These are phyloP conservation scores for Aspergillus panamensis DNA, from an alignment of 495 filamentous ascomycete species.

Conservation along the genomic window DNA sequence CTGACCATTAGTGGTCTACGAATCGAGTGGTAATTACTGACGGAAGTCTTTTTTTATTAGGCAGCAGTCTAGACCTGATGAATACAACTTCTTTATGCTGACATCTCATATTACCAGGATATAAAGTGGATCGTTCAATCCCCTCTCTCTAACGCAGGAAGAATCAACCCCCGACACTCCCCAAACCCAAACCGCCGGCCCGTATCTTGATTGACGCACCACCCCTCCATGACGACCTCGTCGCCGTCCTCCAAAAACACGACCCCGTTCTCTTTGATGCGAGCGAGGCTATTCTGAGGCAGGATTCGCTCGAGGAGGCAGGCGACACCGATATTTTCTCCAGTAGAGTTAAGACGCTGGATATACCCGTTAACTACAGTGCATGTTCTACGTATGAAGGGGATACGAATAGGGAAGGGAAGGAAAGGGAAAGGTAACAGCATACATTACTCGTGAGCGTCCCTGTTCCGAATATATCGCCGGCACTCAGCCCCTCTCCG, in stretches of 20 bases:
- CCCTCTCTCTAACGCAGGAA: conserved; percentile 16
- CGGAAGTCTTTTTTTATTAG: too few relatives aligned
- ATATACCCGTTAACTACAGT: not conserved
- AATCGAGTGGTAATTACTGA: too few relatives aligned
- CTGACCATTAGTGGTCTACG: conserved; percentile 42
- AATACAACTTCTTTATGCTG: too few relatives aligned
- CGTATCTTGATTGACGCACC: conserved; percentile 18
- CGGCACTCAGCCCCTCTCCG: conserved; percentile 21
- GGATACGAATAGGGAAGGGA: not conserved
- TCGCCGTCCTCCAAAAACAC: conserved; percentile 26
- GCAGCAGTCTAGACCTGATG: not conserved
- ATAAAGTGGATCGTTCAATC: not conserved
- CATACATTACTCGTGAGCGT: conserved; percentile 24
- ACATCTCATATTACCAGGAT: not conserved
- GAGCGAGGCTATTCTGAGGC: conserved; percentile 6
- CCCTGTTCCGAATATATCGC: conserved; percentile 29
- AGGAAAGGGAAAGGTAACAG: not conserved
- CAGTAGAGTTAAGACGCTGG: conserved; percentile 13
- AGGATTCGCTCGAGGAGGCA: conserved; percentile 24
- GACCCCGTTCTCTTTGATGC: conserved; percentile 5
- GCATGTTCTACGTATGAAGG: not conserved
- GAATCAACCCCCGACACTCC: conserved; percentile 20
- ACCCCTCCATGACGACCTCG: conserved; percentile 27
- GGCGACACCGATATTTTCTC: conserved; percentile 19
- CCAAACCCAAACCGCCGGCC: conserved; percentile 22